Percentiles rank a stretch among this genome's conserved stretches.
Conservation (phyloP, 164 flowering plant genomes). For the Piper longum region DNA sequence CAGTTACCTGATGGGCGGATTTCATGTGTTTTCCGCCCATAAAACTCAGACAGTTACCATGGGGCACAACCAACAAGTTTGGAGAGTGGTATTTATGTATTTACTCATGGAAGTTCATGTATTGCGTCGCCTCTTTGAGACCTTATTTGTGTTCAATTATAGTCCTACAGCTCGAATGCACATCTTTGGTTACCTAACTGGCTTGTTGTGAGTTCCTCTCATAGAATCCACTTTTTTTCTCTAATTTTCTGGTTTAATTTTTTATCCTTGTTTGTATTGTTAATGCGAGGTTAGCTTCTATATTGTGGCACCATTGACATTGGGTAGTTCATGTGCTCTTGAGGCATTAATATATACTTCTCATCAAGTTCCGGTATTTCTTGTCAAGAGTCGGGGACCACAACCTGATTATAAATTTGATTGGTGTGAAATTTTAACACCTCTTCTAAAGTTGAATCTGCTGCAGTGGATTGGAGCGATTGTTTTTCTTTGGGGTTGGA, state of each 20-base stretch:
- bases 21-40: constrained; percentile 31
- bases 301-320: constrained; percentile 72
- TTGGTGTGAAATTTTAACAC: constrained; percentile 34
- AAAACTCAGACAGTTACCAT: constrained; percentile 19
- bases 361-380: constrained; percentile 27
- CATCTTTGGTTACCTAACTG: constrained; percentile 68
- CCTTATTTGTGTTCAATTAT: constrained; percentile 58
- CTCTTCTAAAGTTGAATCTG: constrained; percentile 53
- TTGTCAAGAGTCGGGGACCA: constrained; percentile 34
- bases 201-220: constrained; percentile 56
- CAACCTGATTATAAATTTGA: constrained; percentile 29
- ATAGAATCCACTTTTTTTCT: neutral
- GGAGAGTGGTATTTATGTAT: constrained; percentile 62
- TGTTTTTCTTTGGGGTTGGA: constrained; percentile 73
- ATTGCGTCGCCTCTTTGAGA: constrained; percentile 70
- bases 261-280: neutral
- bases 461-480: constrained; percentile 59
- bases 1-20: constrained; percentile 60
- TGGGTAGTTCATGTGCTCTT: constrained; percentile 36
- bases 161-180: constrained; percentile 88
- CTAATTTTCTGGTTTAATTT: neutral
- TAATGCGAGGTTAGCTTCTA: constrained; percentile 46
- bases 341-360: constrained; percentile 34
- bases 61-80: constrained; percentile 24
- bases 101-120: constrained; percentile 85